These are phyloP conservation scores for Diaporthe batatas DNA, from an alignment of 2,329 filamentous ascomycete genomes.

Conservation along the genomic window DNA sequence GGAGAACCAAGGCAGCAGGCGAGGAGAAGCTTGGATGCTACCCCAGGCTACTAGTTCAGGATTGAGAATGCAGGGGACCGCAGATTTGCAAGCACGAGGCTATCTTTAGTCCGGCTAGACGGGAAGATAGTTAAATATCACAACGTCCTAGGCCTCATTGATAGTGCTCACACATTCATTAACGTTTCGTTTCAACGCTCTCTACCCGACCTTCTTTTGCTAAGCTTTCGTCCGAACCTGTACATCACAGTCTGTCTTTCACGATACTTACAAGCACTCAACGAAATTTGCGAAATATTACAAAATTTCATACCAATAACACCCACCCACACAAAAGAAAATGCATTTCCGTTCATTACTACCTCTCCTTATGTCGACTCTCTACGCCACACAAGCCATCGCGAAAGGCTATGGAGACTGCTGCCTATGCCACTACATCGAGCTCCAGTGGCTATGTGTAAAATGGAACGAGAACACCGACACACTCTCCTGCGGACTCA, in stretches of 20 bases:
- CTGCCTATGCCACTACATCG: slow-evolving; percentile 17
- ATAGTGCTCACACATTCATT: neutral
- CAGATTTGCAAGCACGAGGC: neutral
- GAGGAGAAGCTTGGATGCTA: slow-evolving; percentile 12
- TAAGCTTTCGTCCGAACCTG: slow-evolving; percentile 19
- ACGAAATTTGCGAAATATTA: neutral
- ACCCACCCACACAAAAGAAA: neutral
- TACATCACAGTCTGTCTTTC: slow-evolving; percentile 13
- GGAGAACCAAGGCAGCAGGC: neutral
- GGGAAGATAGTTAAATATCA: slow-evolving; percentile 18
- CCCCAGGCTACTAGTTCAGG: neutral
- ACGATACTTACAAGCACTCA: neutral
- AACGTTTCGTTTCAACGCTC: slow-evolving; percentile 24
- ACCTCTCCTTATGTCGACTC: slow-evolving; percentile 2
- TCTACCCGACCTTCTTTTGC: slow-evolving; percentile 19
- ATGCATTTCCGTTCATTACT: slow-evolving; percentile 21
- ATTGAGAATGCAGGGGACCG: neutral
- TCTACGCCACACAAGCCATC: slow-evolving; percentile 12
- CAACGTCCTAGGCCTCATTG: neutral
- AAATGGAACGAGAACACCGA: slow-evolving; percentile 22
- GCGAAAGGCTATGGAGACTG: slow-evolving; percentile 3
- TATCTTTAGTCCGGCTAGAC: slow-evolving; percentile 10
- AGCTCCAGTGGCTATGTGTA: slow-evolving; percentile 21
- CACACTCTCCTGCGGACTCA: slow-evolving; percentile 14
- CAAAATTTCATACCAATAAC: neutral